A percentile compares a stretch with the other conserved stretches of the same genome.
phyloP scores from a whole-genome alignment of 768 basidiomycete species.

The Suillus placidus region DNA sequence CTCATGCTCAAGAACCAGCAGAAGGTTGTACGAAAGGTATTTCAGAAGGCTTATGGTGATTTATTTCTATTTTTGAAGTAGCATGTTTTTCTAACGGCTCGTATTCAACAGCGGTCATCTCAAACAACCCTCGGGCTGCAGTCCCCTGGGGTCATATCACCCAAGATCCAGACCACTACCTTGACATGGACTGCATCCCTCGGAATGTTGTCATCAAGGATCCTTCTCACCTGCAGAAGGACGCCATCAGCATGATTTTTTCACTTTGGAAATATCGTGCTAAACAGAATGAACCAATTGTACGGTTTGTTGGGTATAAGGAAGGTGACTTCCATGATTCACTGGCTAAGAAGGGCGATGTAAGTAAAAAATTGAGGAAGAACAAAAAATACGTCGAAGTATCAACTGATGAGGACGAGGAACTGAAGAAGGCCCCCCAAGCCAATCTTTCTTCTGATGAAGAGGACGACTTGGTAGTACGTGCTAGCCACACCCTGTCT shows the following conservation, averaged over 20 bases:
- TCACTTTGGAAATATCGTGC: too few relatives aligned
- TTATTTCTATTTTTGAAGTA: not conserved
- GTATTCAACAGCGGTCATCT: not conserved
- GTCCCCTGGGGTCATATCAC: not conserved
- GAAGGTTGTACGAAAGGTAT: not conserved
- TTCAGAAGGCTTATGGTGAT: constrained; percentile 7
- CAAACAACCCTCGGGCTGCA: not conserved
- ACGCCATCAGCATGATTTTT: too few relatives aligned
- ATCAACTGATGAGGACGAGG: not conserved
- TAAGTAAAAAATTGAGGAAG: not conserved
- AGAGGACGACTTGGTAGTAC: not conserved
- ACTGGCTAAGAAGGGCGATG: not conserved
- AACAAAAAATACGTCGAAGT: not conserved
- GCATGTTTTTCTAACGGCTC: not conserved
- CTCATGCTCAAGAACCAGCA: constrained; percentile 8
- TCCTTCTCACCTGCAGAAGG: too few relatives aligned
- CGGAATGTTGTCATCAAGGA: too few relatives aligned
- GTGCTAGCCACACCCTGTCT: not conserved
- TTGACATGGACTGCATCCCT: not conserved
- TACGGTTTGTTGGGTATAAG: too few relatives aligned
- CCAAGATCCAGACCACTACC: not conserved
- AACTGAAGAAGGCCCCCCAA: not conserved
- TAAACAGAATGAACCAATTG: too few relatives aligned
- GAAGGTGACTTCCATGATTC: too few relatives aligned
- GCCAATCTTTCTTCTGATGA: not conserved